Conservation (phyloP, 1,139 yeast species). For the Geotrichum reessii region DNA sequence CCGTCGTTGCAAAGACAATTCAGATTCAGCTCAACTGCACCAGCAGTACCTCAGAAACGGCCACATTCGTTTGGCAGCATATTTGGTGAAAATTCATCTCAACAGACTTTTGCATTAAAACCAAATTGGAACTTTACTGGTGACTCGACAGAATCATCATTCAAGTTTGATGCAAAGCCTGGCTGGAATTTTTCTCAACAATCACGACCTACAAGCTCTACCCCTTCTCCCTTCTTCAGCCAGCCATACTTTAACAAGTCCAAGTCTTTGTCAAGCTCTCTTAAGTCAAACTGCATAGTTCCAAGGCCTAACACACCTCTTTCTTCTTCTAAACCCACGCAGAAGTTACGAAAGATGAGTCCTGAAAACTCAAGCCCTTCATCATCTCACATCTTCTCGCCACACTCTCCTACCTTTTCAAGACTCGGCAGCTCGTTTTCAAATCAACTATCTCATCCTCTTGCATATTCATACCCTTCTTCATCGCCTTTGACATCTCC, state of each 20-base stretch:
- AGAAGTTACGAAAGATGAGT: slow-evolving; percentile 11
- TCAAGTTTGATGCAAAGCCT: background rate
- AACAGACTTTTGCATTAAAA: slow-evolving; percentile 4
- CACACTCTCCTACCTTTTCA: slow-evolving; percentile 5
- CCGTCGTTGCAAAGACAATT: slow-evolving; percentile 8
- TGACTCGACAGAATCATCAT: slow-evolving; percentile 2
- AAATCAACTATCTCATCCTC: slow-evolving; percentile 16
- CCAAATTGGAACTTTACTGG: slow-evolving; percentile 12
- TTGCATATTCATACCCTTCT: slow-evolving; percentile 18
- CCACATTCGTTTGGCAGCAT: slow-evolving; percentile 10
- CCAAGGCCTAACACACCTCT: slow-evolving; percentile 1
- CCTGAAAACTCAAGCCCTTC: slow-evolving; percentile 6
- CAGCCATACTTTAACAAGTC: slow-evolving; percentile 17
- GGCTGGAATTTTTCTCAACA: background rate
- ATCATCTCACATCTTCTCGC: background rate
- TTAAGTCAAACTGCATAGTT: background rate
- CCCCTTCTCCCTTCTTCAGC: slow-evolving; percentile 15
- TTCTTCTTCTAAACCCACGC: slow-evolving; percentile 10
- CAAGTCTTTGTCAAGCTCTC: slow-evolving; percentile 7
- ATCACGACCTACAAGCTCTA: background rate
- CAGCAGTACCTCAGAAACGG: slow-evolving; percentile 10
- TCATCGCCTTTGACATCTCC: slow-evolving; percentile 14
- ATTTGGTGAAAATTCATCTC: slow-evolving; percentile 1
- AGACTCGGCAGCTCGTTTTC: background rate
- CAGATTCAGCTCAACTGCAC: slow-evolving; percentile 3